These are phyloP conservation scores for Fusarium napiforme DNA, from an alignment of 2,329 filamentous ascomycete genomes.

Conservation along the genomic window DNA sequence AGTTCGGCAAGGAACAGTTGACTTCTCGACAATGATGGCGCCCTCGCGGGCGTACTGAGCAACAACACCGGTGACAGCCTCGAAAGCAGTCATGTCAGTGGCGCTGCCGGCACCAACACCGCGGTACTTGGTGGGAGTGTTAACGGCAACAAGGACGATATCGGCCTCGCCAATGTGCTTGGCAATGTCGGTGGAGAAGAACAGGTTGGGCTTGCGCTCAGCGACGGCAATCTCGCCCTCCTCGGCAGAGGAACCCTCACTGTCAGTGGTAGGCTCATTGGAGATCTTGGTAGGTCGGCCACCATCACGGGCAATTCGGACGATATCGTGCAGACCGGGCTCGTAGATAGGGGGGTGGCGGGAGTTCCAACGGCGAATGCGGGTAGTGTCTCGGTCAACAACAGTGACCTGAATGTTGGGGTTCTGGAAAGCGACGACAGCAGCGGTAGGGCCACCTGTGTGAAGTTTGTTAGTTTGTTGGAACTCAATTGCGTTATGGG, in stretches of 20 bases:
- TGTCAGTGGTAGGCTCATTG: constrained; percentile 50
- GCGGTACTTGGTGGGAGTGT: constrained; percentile 80
- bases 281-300: constrained; percentile 56
- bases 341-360: constrained; percentile 80
- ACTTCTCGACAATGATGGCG: constrained; percentile 84
- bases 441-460: constrained; percentile 77
- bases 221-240: constrained; percentile 51
- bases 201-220: constrained; percentile 70
- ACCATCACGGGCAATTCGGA: constrained; percentile 72
- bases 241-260: constrained; percentile 46
- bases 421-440: constrained; percentile 79
- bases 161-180: constrained; percentile 73
- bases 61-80: constrained; percentile 74
- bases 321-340: constrained; percentile 74
- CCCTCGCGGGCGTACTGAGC: constrained; percentile 73
- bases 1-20: constrained; percentile 80
- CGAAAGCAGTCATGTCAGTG: constrained; percentile 77
- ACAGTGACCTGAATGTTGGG: constrained; percentile 77
- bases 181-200: constrained; percentile 77
- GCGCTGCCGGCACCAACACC: constrained; percentile 77
- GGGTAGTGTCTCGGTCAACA: constrained; percentile 73
- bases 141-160: constrained; percentile 79
- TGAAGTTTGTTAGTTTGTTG: constrained; percentile 23
- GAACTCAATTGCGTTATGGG: constrained; percentile 13
- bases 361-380: constrained; percentile 80